phyloP scores from a whole-genome alignment of 805 yeast genomes.

The Sugiyamaella marilandica region DNA sequence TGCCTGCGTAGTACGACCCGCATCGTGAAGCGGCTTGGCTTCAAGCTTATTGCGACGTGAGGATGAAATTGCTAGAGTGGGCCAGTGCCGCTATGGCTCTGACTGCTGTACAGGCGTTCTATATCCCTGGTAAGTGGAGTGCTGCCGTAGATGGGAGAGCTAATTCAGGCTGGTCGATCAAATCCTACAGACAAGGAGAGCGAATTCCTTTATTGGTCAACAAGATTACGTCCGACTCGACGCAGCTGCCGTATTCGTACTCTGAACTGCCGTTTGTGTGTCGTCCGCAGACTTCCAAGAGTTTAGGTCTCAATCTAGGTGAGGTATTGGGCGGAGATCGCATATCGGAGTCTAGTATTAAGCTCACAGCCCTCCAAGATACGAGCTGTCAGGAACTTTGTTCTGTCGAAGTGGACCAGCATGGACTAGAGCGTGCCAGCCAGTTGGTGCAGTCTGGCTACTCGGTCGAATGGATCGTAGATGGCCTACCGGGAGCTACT shows the following conservation, averaged over 20 bases:
- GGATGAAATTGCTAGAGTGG: not conserved
- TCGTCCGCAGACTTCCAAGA: conserved; percentile 56
- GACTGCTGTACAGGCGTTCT: conserved; percentile 7
- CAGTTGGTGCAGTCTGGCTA: conserved; percentile 61
- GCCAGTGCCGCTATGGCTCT: not conserved
- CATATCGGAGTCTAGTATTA: conserved; percentile 68
- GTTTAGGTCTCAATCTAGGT: conserved; percentile 64
- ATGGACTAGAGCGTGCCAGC: conserved; percentile 51
- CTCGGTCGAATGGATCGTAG: conserved; percentile 78
- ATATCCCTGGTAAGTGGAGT: conserved; percentile 19
- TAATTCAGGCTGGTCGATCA: conserved; percentile 35
- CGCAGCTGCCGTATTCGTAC: conserved; percentile 72
- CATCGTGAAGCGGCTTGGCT: not conserved
- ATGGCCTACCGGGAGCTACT: conserved; percentile 84
- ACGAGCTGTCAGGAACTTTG: conserved; percentile 63
- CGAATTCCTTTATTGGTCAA: conserved; percentile 66
- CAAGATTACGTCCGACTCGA: conserved; percentile 71
- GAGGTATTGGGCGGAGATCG: conserved; percentile 80
- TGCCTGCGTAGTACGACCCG: too few relatives aligned
- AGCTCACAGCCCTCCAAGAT: conserved; percentile 60
- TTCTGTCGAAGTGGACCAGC: conserved; percentile 52
- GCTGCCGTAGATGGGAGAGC: not conserved
- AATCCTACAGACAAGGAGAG: conserved; percentile 47
- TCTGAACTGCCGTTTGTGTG: conserved; percentile 78
- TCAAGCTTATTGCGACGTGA: not conserved